phyloP scores from a whole-genome alignment of 371 early-diverging fungal genomes.

The Smittium mucronatum region DNA sequence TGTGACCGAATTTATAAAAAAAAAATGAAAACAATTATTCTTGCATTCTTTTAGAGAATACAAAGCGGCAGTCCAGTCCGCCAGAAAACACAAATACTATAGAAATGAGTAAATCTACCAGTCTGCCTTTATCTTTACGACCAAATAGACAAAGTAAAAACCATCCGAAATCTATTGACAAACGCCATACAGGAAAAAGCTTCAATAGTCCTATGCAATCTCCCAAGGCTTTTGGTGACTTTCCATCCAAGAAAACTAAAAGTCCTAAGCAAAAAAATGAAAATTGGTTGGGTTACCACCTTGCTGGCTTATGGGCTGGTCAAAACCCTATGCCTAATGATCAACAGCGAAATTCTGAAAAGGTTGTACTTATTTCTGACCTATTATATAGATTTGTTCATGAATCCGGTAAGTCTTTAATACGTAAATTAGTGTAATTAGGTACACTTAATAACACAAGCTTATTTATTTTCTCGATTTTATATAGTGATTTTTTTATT shows the following conservation, averaged over 20 bases:
- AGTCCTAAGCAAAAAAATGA: not conserved
- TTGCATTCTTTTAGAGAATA: too few relatives aligned
- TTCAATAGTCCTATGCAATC: not conserved
- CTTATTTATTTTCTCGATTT: not conserved
- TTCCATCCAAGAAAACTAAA: not conserved
- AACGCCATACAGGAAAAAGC: not conserved
- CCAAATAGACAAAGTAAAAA: too few relatives aligned
- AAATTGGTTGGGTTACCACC: slow-evolving; percentile 2
- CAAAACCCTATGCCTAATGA: not conserved
- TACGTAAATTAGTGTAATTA: not conserved
- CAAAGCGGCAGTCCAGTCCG: too few relatives aligned
- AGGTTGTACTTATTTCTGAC: not conserved
- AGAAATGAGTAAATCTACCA: too few relatives aligned
- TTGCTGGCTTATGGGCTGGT: not conserved
- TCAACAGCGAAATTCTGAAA: not conserved
- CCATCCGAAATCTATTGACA: too few relatives aligned
- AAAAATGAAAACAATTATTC: too few relatives aligned
- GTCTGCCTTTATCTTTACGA: too few relatives aligned
- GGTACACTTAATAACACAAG: not conserved
- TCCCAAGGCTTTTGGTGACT: not conserved
- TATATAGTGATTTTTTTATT: not conserved
- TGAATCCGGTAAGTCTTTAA: not conserved
- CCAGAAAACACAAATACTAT: too few relatives aligned
- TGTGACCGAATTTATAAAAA: too few relatives aligned
- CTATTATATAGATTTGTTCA: not conserved